A percentile compares a stretch with the other conserved stretches of the same genome.
These are phyloP conservation scores for Coprinellus micaceus DNA, from an alignment of 768 basidiomycete genomes.

Conservation along the genomic window DNA sequence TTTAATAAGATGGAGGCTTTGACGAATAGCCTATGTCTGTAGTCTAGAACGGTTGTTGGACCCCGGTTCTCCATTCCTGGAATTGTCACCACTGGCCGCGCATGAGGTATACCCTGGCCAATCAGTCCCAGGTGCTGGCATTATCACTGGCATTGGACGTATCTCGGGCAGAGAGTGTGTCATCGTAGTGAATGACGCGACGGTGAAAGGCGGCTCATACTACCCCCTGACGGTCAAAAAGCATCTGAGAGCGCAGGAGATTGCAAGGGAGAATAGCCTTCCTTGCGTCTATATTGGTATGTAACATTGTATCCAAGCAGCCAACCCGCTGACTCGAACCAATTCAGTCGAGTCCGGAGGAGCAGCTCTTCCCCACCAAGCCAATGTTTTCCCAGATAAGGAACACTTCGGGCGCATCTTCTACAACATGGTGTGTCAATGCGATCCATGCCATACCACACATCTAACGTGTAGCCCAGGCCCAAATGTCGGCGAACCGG, in stretches of 20 bases:
- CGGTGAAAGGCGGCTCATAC: constrained; percentile 90
- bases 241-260: constrained; percentile 89
- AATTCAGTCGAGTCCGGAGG: constrained; percentile 86
- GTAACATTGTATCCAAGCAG: neutral
- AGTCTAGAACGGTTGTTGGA: constrained; percentile 78
- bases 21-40: neutral
- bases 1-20: neutral
- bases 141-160: constrained; percentile 83
- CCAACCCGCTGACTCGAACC: neutral
- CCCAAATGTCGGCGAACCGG: constrained; percentile 88
- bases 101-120: constrained; percentile 79
- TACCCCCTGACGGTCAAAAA: constrained; percentile 95
- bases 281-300: constrained; percentile 91
- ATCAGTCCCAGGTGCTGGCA: constrained; percentile 80
- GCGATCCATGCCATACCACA: too few relatives aligned
- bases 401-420: constrained; percentile 96
- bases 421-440: constrained; percentile 87
- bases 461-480: constrained; percentile 38
- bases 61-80: constrained; percentile 84
- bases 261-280: constrained; percentile 85
- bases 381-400: constrained; percentile 92
- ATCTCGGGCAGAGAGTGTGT: constrained; percentile 83
- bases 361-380: constrained; percentile 88
- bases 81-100: constrained; percentile 82
- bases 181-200: constrained; percentile 91